Conservation (phyloP, 257 asterid genomes). For the Euphrasia confusa region DNA sequence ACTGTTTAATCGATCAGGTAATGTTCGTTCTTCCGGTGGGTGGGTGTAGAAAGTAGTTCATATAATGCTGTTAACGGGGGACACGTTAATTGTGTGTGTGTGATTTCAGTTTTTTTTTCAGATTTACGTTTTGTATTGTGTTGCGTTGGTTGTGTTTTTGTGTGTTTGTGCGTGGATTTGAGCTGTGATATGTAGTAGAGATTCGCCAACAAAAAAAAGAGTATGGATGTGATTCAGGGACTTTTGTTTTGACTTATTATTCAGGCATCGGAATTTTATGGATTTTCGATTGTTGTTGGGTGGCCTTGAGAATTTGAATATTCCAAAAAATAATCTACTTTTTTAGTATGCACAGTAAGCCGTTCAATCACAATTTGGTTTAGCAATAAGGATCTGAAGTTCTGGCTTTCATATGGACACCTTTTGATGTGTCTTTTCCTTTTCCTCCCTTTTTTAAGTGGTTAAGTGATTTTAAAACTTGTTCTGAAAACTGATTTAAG, state of each 20-base stretch:
- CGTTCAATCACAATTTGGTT: conserved; percentile 12
- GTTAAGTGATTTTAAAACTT: neutral
- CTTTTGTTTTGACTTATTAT: conserved; percentile 13
- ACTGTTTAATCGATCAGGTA: conserved; percentile 31
- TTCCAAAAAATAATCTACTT: neutral
- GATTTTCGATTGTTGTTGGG: neutral
- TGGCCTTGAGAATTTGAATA: conserved; percentile 18
- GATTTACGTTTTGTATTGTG: neutral
- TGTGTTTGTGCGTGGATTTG: conserved; percentile 11
- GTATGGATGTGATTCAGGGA: neutral
- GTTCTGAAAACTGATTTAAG: neutral
- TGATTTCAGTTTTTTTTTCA: neutral
- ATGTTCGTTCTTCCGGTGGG: conserved; percentile 6
- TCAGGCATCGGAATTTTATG: neutral
- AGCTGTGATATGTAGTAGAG: conserved; percentile 8
- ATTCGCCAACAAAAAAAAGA: neutral
- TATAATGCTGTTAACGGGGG: conserved; percentile 7
- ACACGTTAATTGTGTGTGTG: conserved; percentile 1
- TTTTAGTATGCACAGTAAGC: neutral
- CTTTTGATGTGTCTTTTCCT: conserved; percentile 7
- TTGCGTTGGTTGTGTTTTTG: neutral
- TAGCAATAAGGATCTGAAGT: conserved; percentile 17
- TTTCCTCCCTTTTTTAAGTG: neutral
- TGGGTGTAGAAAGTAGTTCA: neutral
- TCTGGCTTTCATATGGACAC: neutral